phyloP scores from a whole-genome alignment of 306 rosid species.

The Prunus dulcis region DNA sequence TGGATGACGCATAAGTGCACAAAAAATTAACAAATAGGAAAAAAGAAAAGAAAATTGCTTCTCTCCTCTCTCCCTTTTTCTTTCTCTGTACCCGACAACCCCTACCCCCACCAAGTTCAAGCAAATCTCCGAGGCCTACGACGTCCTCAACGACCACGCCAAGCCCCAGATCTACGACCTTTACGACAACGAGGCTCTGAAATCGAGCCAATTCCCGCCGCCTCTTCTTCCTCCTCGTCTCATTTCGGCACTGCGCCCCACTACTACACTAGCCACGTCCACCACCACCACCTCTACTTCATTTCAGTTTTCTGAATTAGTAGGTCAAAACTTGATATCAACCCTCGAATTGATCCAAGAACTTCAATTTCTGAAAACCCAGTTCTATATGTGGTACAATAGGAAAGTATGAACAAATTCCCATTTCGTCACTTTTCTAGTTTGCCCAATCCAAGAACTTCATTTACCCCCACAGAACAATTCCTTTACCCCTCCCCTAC shows the following conservation, averaged over 20 bases:
- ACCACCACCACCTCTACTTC: slow-evolving; percentile 20
- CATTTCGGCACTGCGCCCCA: slow-evolving; percentile 18
- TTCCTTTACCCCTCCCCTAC: too few relatives aligned
- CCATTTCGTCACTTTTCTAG: too few relatives aligned
- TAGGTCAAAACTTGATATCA: not conserved
- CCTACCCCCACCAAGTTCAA: slow-evolving; percentile 53
- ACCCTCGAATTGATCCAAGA: not conserved
- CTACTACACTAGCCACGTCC: slow-evolving; percentile 19
- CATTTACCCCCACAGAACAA: too few relatives aligned
- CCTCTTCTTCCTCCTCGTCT: slow-evolving; percentile 27
- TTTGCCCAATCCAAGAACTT: too few relatives aligned
- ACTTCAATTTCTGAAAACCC: not conserved
- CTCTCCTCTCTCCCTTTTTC: too few relatives aligned
- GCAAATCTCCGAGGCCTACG: slow-evolving; percentile 80
- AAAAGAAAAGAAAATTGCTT: too few relatives aligned
- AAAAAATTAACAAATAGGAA: too few relatives aligned
- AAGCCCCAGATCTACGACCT: slow-evolving; percentile 40
- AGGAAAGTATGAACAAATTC: too few relatives aligned
- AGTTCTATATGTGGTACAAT: too few relatives aligned
- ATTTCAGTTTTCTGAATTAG: not conserved
- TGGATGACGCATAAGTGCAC: too few relatives aligned
- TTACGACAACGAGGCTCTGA: slow-evolving; percentile 75
- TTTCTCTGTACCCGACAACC: too few relatives aligned
- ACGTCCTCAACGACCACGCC: slow-evolving; percentile 71
- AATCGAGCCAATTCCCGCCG: slow-evolving; percentile 76